Conservation (phyloP, 768 basidiomycete genomes). For the Podaxis pistillaris region DNA sequence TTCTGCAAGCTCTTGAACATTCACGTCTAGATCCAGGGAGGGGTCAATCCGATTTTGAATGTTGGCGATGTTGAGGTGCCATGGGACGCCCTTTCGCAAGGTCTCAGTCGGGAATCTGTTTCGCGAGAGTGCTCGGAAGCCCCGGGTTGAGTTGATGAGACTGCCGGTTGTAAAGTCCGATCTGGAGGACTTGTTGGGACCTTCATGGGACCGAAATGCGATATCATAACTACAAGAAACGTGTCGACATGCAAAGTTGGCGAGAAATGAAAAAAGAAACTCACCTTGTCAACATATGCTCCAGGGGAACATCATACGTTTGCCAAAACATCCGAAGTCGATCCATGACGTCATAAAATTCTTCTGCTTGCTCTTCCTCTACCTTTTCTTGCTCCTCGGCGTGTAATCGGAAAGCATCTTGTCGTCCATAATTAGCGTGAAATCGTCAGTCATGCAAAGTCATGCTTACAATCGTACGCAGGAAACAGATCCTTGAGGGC, state of each 20-base stretch:
- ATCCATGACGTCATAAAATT: conserved; percentile 49
- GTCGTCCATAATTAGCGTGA: neutral
- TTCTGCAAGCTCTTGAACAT: conserved; percentile 31
- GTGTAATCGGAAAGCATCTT: conserved; percentile 40
- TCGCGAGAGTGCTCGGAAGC: conserved; percentile 50
- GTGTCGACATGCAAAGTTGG: conserved; percentile 1
- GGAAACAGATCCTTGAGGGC: conserved; percentile 47
- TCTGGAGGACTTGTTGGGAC: conserved; percentile 39
- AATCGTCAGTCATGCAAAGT: neutral
- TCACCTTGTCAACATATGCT: conserved; percentile 64
- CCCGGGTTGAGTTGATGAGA: conserved; percentile 48
- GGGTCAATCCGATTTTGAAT: conserved; percentile 43
- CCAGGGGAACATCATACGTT: conserved; percentile 41
- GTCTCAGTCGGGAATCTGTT: conserved; percentile 41
- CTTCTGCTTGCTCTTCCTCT: conserved; percentile 36
- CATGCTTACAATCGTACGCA: conserved; percentile 54
- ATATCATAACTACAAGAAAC: conserved; percentile 54
- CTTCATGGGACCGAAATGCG: conserved; percentile 50
- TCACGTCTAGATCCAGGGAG: conserved; percentile 30
- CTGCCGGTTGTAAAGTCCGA: conserved; percentile 60
- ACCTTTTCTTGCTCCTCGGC: conserved; percentile 23
- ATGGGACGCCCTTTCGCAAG: conserved; percentile 42
- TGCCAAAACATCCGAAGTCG: conserved; percentile 58
- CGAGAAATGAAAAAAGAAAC: conserved; percentile 13
- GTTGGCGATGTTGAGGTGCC: conserved; percentile 51